Conservation (phyloP, 805 yeast genomes). For the Teunomyces aglyptinius region DNA sequence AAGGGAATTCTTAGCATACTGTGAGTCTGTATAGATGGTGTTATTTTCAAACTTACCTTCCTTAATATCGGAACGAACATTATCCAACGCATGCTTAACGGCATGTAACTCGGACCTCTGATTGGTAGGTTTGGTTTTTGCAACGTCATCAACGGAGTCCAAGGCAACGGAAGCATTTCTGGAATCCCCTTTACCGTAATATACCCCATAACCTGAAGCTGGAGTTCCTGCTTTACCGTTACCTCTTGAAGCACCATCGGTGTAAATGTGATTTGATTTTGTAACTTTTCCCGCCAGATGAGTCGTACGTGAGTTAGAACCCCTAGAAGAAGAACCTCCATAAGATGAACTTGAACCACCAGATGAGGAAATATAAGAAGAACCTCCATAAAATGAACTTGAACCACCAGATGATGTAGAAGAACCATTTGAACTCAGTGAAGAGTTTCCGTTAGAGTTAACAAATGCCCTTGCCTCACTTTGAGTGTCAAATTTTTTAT, state of each 20-base stretch:
- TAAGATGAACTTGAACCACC: neutral
- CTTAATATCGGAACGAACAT: constrained; percentile 28
- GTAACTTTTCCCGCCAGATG: neutral
- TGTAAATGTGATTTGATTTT: constrained; percentile 41
- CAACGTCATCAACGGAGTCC: constrained; percentile 20
- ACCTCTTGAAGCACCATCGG: constrained; percentile 75
- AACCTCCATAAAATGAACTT: neutral
- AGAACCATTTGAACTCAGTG: neutral
- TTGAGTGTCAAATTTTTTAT: constrained; percentile 50
- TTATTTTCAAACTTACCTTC: constrained; percentile 19
- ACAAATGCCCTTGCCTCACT: constrained; percentile 43
- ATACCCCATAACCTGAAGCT: constrained; percentile 74
- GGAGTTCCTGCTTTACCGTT: constrained; percentile 48
- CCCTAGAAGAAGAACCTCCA: neutral
- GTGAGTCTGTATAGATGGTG: constrained; percentile 66
- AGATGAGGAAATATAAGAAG: neutral
- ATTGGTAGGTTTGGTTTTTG: constrained; percentile 54
- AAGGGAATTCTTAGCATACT: constrained; percentile 57
- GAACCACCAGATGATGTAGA: constrained; percentile 1
- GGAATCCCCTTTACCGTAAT: constrained; percentile 53
- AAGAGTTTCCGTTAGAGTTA: neutral
- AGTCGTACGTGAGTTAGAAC: neutral
- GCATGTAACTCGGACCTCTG: constrained; percentile 81
- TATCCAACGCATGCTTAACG: constrained; percentile 51
- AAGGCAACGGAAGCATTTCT: constrained; percentile 58